Percentiles rank a stretch among this genome's conserved stretches.
phyloP scores from a whole-genome alignment of 1,284 basidiomycete genomes.

The Sparassis latifolia region DNA sequence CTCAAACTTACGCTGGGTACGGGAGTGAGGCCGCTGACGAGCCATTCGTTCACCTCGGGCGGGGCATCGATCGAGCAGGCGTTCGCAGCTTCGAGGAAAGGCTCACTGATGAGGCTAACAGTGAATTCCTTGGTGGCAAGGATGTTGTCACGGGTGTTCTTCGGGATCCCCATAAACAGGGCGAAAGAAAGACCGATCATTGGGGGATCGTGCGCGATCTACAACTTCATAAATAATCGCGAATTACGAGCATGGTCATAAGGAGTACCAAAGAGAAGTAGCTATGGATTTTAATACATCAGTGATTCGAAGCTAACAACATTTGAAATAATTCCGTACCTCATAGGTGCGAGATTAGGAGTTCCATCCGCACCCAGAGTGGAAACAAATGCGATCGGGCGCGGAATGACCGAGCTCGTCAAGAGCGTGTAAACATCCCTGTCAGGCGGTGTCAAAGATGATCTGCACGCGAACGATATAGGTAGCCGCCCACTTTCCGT shows the following conservation, averaged over 20 bases:
- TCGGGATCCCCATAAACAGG: slow-evolving; percentile 21
- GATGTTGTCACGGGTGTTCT: slow-evolving; percentile 67
- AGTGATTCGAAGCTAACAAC: neutral
- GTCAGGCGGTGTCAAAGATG: neutral
- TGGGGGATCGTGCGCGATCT: slow-evolving; percentile 8
- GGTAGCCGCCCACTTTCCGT: slow-evolving; percentile 7
- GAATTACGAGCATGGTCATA: neutral
- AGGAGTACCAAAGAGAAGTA: slow-evolving; percentile 48
- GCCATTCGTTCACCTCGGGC: slow-evolving; percentile 61
- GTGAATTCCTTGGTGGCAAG: slow-evolving; percentile 61
- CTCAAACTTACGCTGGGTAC: slow-evolving; percentile 43
- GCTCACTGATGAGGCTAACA: slow-evolving; percentile 67
- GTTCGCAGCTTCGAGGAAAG: slow-evolving; percentile 68
- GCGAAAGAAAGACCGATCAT: slow-evolving; percentile 9
- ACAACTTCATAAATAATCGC: neutral
- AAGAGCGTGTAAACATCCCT: slow-evolving; percentile 51
- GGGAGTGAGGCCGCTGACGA: slow-evolving; percentile 61
- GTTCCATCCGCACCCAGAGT: slow-evolving; percentile 47
- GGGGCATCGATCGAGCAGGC: slow-evolving; percentile 61
- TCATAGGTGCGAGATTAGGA: slow-evolving; percentile 54
- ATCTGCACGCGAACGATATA: neutral
- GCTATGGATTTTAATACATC: slow-evolving; percentile 22
- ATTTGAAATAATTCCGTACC: slow-evolving; percentile 6
- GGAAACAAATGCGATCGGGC: slow-evolving; percentile 73
- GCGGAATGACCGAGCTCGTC: slow-evolving; percentile 62